These are phyloP conservation scores for Backusella westeae DNA, from an alignment of 192 early-diverging fungal genomes.

Conservation along the genomic window DNA sequence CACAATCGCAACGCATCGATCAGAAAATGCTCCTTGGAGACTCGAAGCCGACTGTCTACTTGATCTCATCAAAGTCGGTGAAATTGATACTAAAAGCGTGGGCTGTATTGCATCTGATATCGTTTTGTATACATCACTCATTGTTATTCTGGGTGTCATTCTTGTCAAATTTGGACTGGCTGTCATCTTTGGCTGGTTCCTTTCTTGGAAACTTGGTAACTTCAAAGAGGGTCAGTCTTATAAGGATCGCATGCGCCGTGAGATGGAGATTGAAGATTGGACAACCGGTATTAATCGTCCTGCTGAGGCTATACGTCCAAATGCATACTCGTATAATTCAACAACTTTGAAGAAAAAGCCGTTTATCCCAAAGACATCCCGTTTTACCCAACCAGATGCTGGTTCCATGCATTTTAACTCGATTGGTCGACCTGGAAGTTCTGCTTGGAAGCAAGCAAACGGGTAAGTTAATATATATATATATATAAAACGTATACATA, in stretches of 20 bases:
- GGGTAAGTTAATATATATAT: slow-evolving; percentile 6
- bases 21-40: slow-evolving; percentile 37
- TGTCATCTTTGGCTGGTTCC: slow-evolving; percentile 78
- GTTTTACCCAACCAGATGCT: slow-evolving; percentile 35
- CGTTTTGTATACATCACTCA: slow-evolving; percentile 76
- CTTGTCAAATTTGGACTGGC: slow-evolving; percentile 74
- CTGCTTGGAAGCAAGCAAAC: slow-evolving; percentile 24
- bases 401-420: slow-evolving; percentile 28
- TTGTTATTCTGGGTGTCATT: slow-evolving; percentile 66
- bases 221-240: slow-evolving; percentile 60
- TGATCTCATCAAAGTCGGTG: slow-evolving; percentile 77
- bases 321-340: background rate
- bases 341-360: background rate
- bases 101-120: slow-evolving; percentile 84
- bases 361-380: slow-evolving; percentile 29
- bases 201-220: slow-evolving; percentile 76
- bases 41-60: slow-evolving; percentile 68
- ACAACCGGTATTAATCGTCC: slow-evolving; percentile 66
- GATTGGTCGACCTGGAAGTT: slow-evolving; percentile 18
- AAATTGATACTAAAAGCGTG: slow-evolving; percentile 76
- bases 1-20: slow-evolving; percentile 34
- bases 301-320: slow-evolving; percentile 31
- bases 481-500: background rate
- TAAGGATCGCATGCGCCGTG: slow-evolving; percentile 65
- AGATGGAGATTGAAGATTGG: slow-evolving; percentile 74